Conservation (phyloP, 345 rosid species). For the Syzygium jambos region DNA sequence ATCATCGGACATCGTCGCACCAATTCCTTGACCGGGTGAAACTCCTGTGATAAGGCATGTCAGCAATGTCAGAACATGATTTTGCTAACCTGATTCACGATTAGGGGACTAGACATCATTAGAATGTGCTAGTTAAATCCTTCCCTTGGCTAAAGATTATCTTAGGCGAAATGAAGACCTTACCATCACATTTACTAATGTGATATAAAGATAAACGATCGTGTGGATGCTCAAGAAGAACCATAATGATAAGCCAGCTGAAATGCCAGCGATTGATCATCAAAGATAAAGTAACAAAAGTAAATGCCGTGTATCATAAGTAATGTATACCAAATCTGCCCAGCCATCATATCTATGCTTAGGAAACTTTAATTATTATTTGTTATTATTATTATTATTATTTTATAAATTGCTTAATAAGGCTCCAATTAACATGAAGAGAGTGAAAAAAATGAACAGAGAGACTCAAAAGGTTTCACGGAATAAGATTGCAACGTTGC, state of each 20-base stretch:
- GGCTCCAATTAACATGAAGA: neutral
- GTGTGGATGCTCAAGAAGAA: neutral
- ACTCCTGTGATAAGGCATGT: conserved; percentile 43
- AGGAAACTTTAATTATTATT: neutral
- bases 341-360: neutral
- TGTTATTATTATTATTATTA: neutral
- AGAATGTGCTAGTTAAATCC: neutral
- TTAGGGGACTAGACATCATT: neutral
- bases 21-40: conserved; percentile 90
- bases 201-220: neutral
- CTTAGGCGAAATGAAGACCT: neutral
- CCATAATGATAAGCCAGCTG: neutral
- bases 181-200: neutral
- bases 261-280: neutral
- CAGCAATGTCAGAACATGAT: neutral
- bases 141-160: neutral
- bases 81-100: neutral
- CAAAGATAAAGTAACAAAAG: neutral
- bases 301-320: neutral
- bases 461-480: neutral
- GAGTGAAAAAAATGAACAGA: neutral
- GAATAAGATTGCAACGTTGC: neutral
- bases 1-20: conserved; percentile 96
- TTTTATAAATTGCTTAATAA: neutral
- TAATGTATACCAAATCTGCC: neutral